Base-by-base conservation (phyloP, 345 rosid genomes). In the Carallia brachiata region DNA sequence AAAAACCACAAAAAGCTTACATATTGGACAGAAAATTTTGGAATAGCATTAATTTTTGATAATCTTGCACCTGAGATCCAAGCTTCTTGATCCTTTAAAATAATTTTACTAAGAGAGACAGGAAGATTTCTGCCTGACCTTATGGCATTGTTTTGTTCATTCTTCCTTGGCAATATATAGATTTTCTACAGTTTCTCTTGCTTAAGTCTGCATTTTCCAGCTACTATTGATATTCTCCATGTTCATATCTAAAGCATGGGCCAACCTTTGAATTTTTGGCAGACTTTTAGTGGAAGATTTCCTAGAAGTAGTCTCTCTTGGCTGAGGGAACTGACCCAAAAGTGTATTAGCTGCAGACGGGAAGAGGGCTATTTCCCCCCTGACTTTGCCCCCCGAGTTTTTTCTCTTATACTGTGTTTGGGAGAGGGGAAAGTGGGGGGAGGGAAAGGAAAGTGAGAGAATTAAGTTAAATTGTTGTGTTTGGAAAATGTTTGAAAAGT, bases 181-280 rank as follows among this genome's bases (percentile, higher is more conserved):
- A 10, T 62, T 44, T 19, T 85, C 70, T 65, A 69, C 56, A 32
- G 53, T 23, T 71, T 65, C 6, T 67, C 67, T 39, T 50, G 34
- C n/a, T 15, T 58, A 69, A 23, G 67, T 61, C 67, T 74, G 78
- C 40, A 61, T 39, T 8, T 74, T 60, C 50, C 28, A 64, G 18
- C 37, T 72, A 52, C 71, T 60, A 52, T 12, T 18, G 62, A 72
- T 40, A 71, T 84, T 79, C 72, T 87, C 88, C 72, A 70, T 70
- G 75, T 80, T 79, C 61, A 75, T 72, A 52, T 55, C 60, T 16
- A 19, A 48, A 56, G 68, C 58, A 56, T 30, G 70, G 61, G 54
- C 58, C 60, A 61, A 66, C 55, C 60, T 68, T 70, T 61, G 37
- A 16, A 71, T 61, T 73, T 80, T 62, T 18, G 66, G 16, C 61